Base-by-base conservation (phyloP, 78 protist genomes). In the Creolimax fragrantissima region DNA sequence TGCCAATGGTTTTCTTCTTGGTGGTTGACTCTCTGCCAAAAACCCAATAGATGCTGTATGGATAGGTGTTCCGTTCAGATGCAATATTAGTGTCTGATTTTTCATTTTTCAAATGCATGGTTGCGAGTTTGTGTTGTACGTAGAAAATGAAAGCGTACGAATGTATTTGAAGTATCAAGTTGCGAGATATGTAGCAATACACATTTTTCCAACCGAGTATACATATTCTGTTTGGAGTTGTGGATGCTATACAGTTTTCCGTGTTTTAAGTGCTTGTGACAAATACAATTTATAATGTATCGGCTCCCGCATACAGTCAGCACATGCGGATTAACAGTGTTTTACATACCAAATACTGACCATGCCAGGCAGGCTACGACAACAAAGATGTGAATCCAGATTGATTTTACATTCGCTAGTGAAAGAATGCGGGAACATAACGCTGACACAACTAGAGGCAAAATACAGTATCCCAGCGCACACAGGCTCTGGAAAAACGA, bases 401-500 rank as follows among this genome's bases (percentile, higher is more conserved):
- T 35, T 5, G n/a, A 43, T 3, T 66, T 17, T 35, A 90, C 17
- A 37, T 5, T 45, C 3, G 4, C 11, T 83, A 47, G 42, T 0
- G 81, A 35, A 5, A 90, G 44, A 6, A n/a, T 84, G 47, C 85
- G 24, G 2, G 4, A 81, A 44, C 35, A 4, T 11, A 67, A 3
- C 3, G 44, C 44, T 3, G 58, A 11, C 4, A 81, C 67, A 41
- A 88, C 45, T 7, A 98, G 90, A 35, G 99, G 99, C 47, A 94
- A 86, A 4, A 97, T n/a, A 90, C 99, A 98, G 93, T 98, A 98
- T 3, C 99, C 99, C 41, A 98, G 95, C 84, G 97, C 96, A 88
- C 99, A 98, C 11, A 97, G 94, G 41, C 95, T 88, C 91, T 98
- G 99, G 92, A 97, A 97, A 66, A 97, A 95, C 37, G 99, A 98